Percentiles rank a stretch among this genome's conserved stretches.
Conservation (phyloP, 202 grass and related monocot genomes). For the Bolboschoenoplectus hybrid region DNA sequence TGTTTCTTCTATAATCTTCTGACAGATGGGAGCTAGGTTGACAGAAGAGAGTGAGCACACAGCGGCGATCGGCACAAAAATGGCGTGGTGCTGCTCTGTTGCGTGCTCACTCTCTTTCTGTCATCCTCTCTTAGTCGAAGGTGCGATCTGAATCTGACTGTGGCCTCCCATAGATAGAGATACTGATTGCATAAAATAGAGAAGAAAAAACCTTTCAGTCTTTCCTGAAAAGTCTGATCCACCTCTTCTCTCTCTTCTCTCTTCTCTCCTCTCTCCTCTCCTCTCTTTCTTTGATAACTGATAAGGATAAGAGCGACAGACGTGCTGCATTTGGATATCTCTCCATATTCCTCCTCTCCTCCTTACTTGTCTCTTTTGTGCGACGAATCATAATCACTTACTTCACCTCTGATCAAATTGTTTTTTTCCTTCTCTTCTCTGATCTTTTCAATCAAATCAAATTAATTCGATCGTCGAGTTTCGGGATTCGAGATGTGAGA, state of each 20-base stretch:
- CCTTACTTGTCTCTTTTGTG: too few relatives aligned
- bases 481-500: slow-evolving; percentile 23
- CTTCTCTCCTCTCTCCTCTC: not conserved
- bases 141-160: slow-evolving; percentile 7
- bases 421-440: not conserved
- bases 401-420: not conserved
- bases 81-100: slow-evolving; percentile 39
- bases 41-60: slow-evolving; percentile 97
- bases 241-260: not conserved
- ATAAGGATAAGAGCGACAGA: slow-evolving; percentile 9
- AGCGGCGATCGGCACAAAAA: slow-evolving; percentile 30
- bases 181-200: slow-evolving; percentile 23
- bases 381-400: not conserved
- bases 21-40: slow-evolving; percentile 51
- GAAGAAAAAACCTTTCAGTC: not conserved
- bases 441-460: slow-evolving; percentile 31
- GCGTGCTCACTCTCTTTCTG: slow-evolving; percentile 85
- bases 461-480: not conserved
- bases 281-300: slow-evolving; percentile 28
- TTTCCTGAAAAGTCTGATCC: too few relatives aligned
- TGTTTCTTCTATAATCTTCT: slow-evolving; percentile 16
- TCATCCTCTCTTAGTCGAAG: slow-evolving; percentile 50
- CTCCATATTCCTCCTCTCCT: not conserved
- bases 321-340: slow-evolving; percentile 12
- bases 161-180: not conserved